These are phyloP conservation scores for Cyanidium caldarium DNA, from an alignment of 23 red algal genomes.

Conservation along the genomic window DNA sequence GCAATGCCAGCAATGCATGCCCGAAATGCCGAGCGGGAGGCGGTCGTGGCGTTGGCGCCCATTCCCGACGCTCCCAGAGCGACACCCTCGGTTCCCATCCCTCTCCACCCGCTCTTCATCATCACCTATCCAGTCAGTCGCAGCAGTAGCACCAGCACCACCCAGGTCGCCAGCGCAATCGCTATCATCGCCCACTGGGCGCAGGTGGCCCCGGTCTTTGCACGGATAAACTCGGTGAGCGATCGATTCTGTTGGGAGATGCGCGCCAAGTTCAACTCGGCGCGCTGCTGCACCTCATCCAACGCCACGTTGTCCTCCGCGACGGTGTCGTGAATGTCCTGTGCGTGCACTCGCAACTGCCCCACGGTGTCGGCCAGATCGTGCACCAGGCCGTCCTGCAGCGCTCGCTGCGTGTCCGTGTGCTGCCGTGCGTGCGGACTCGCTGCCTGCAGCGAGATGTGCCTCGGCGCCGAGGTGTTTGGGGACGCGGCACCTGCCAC, in stretches of 20 bases:
- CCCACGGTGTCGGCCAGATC: neutral
- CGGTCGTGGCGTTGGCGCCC: neutral
- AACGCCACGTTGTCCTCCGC: neutral
- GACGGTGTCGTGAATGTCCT: neutral
- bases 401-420: neutral
- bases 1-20: neutral
- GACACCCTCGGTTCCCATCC: neutral
- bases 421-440: no score
- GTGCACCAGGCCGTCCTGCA: neutral
- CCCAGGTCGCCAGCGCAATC: neutral
- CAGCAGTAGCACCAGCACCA: neutral
- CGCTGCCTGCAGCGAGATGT: no score
- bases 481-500: no score
- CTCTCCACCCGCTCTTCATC: neutral
- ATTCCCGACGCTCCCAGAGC: neutral
- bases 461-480: no score
- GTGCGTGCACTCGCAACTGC: neutral
- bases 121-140: neutral
- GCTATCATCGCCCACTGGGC: neutral
- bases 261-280: neutral
- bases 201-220: neutral
- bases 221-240: neutral
- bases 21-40: neutral
- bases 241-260: neutral
- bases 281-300: neutral